These are phyloP conservation scores for Aspergillus fijiensis DNA, from an alignment of 2,329 filamentous ascomycete genomes.

Conservation along the genomic window DNA sequence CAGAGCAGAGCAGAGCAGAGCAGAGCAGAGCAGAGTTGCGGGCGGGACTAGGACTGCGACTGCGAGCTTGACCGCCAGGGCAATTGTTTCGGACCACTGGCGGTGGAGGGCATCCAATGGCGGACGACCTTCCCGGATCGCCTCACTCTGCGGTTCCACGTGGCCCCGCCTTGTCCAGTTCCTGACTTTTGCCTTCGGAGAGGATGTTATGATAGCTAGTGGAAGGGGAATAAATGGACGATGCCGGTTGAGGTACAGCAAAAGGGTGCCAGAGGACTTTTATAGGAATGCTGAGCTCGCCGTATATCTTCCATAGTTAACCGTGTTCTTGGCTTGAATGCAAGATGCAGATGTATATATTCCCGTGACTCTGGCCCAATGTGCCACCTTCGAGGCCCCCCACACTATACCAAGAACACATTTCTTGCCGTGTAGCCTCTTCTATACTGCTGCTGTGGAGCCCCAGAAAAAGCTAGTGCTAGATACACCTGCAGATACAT, in stretches of 20 bases:
- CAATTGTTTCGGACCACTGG: constrained; percentile 8
- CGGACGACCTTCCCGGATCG: constrained; percentile 7
- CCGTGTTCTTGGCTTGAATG: not conserved
- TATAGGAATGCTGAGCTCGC: too few relatives aligned
- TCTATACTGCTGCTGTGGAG: not conserved
- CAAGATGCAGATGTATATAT: not conserved
- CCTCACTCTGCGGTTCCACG: constrained; percentile 33
- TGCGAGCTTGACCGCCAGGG: constrained; percentile 2
- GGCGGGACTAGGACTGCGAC: not conserved
- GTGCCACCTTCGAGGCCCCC: not conserved
- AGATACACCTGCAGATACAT: too few relatives aligned
- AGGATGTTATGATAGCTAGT: too few relatives aligned
- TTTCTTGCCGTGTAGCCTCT: not conserved
- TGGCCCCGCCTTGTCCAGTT: constrained; percentile 25
- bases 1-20: not conserved
- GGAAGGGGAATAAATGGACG: too few relatives aligned
- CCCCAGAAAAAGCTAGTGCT: too few relatives aligned
- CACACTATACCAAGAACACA: not conserved
- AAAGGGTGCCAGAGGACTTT: too few relatives aligned
- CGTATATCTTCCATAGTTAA: too few relatives aligned
- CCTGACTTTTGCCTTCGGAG: not conserved
- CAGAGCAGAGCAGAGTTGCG: not conserved
- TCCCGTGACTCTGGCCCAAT: not conserved
- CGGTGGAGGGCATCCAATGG: constrained; percentile 9
- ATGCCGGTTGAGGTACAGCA: too few relatives aligned